Conservation (phyloP, 768 basidiomycete genomes). For the Termitomyces sp. region DNA sequence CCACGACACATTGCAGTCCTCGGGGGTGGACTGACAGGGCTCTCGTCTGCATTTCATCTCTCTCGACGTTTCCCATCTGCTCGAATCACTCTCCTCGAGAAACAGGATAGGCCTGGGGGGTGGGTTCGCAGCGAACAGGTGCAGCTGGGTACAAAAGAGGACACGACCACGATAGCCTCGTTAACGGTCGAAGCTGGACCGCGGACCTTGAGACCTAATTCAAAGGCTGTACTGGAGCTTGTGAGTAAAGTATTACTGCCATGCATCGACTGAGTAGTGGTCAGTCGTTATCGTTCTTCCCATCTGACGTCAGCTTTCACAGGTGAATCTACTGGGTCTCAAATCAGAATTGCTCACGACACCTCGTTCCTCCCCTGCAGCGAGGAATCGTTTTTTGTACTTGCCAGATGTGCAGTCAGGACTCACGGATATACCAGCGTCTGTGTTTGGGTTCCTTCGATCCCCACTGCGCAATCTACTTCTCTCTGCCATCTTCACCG, state of each 20-base stretch:
- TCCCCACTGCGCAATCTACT: constrained; percentile 43
- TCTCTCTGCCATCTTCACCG: constrained; percentile 51
- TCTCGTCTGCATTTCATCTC: constrained; percentile 79
- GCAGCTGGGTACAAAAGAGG: constrained; percentile 25
- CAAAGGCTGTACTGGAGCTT: constrained; percentile 71
- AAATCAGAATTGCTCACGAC: constrained; percentile 60
- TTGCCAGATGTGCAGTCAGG: constrained; percentile 35
- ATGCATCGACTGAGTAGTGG: background rate
- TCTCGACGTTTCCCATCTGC: constrained; percentile 57
- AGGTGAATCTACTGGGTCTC: constrained; percentile 79
- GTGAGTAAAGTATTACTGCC: constrained; percentile 39
- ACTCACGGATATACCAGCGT: constrained; percentile 49
- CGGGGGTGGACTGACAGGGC: constrained; percentile 80
- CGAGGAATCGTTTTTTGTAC: constrained; percentile 74
- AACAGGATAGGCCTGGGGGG: constrained; percentile 66
- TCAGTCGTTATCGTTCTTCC: background rate
- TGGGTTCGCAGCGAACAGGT: constrained; percentile 73
- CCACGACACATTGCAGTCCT: constrained; percentile 52
- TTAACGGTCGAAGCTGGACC: constrained; percentile 85
- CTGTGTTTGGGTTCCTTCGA: constrained; percentile 30
- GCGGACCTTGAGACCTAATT: constrained; percentile 77
- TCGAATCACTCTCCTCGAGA: constrained; percentile 69
- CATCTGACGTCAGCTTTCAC: background rate
- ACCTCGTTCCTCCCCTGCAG: constrained; percentile 64
- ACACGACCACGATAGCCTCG: constrained; percentile 17